Percentiles rank a stretch among this genome's conserved stretches.
Evolutionary conservation across 495 filamentous ascomycete species (phyloP).

Genomic region (Xylaria cubensis): DNA sequence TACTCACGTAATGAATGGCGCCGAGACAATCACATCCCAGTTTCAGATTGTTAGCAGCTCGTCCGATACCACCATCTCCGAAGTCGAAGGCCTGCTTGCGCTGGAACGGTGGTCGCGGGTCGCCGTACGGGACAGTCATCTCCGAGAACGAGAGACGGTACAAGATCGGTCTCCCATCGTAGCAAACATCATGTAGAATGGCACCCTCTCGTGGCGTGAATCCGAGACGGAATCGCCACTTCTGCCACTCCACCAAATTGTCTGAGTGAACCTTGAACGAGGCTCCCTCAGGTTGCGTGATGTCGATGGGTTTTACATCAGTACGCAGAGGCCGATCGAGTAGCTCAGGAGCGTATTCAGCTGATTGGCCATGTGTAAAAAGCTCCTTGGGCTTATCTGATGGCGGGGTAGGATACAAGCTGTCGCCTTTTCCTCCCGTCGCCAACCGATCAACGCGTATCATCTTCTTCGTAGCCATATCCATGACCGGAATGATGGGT

Average conservation of each 20-base stretch:
- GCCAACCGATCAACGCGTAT: conserved; percentile 60
- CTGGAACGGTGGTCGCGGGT: conserved; percentile 74
- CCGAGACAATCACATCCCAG: conserved; percentile 77
- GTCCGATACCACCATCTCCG: conserved; percentile 75
- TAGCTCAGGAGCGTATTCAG: conserved; percentile 63
- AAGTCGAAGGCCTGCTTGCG: conserved; percentile 82
- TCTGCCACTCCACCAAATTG: conserved; percentile 68
- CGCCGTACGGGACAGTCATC: conserved; percentile 82
- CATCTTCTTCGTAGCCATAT: conserved; percentile 57
- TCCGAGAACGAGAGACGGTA: conserved; percentile 74
- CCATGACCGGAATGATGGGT: conserved; percentile 62
- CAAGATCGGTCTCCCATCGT: conserved; percentile 70
- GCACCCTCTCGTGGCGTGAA: conserved; percentile 78
- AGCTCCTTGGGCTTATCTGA: conserved; percentile 44
- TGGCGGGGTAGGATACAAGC: conserved; percentile 29
- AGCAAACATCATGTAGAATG: conserved; percentile 72
- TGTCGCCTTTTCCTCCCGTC: conserved; percentile 47
- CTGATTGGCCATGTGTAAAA: conserved; percentile 49
- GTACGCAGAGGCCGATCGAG: conserved; percentile 48
- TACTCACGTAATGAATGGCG: conserved; percentile 75
- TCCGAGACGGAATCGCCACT: conserved; percentile 73
- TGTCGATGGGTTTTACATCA: conserved; percentile 59
- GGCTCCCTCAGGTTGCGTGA: conserved; percentile 60
- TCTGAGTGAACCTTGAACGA: conserved; percentile 55
- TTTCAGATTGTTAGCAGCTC: conserved; percentile 77